Evolutionary conservation across 148 eudicot genomes (phyloP).

Genomic region (Camellia sinensis): DNA sequence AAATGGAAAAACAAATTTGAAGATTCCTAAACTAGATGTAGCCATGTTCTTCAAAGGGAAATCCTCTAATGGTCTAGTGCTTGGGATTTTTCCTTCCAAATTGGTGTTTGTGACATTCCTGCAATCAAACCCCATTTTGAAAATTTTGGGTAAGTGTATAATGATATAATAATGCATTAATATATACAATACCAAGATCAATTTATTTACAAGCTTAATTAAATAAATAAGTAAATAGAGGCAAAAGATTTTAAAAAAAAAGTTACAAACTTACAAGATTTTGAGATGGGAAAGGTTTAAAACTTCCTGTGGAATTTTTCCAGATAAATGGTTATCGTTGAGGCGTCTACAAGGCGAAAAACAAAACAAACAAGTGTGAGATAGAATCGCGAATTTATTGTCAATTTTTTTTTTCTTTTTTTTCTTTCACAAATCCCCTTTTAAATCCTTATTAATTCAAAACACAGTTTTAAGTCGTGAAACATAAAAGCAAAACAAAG

Average conservation of each 20-base stretch:
- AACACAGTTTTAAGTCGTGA: no score
- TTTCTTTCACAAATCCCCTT: no score
- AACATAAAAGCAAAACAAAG: no score
- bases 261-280: constrained; percentile 65
- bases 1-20: neutral
- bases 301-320: constrained; percentile 61
- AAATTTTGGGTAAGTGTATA: neutral
- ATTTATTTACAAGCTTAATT: neutral
- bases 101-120: constrained; percentile 62
- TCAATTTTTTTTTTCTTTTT: no score
- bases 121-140: neutral
- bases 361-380: neutral
- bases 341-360: constrained; percentile 50
- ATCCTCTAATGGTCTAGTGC: constrained; percentile 44
- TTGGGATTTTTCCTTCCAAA: constrained; percentile 70
- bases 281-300: constrained; percentile 52
- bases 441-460: no score
- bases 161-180: neutral
- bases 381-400: no score
- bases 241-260: neutral
- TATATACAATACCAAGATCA: neutral
- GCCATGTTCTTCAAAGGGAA: neutral
- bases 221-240: neutral
- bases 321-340: constrained; percentile 56
- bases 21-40: neutral